phyloP scores from a whole-genome alignment of 1,139 yeast species.

The Pichia cactophila region DNA sequence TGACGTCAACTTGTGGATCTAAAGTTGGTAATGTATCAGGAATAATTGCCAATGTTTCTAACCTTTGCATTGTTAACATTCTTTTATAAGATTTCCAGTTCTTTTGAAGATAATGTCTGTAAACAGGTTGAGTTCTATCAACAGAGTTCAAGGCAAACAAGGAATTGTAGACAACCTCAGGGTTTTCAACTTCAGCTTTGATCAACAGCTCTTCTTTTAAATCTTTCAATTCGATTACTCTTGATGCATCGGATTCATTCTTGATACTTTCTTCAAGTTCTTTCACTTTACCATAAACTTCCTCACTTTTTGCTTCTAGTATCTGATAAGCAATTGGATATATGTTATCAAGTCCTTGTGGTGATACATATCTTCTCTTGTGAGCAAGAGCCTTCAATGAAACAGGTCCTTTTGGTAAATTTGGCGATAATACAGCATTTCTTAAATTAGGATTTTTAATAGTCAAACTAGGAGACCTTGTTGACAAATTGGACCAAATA shows the following conservation, averaged over 20 bases:
- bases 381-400: constrained; percentile 38
- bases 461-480: constrained; percentile 36
- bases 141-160: constrained; percentile 38
- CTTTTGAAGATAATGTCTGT: constrained; percentile 56
- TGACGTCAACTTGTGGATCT: constrained; percentile 73
- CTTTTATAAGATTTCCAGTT: constrained; percentile 67
- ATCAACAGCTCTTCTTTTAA: constrained; percentile 28
- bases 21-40: constrained; percentile 93
- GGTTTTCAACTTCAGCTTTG: constrained; percentile 63
- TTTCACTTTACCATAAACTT: constrained; percentile 27
- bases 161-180: constrained; percentile 72
- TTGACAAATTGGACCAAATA: constrained; percentile 42
- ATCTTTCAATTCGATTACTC: constrained; percentile 11
- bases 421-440: constrained; percentile 32
- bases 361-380: constrained; percentile 52
- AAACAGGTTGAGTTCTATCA: constrained; percentile 73
- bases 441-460: constrained; percentile 30
- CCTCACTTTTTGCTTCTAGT: constrained; percentile 41
- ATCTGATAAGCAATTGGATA: constrained; percentile 61
- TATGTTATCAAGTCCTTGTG: constrained; percentile 61
- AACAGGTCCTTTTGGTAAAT: constrained; percentile 39
- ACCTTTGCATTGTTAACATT: constrained; percentile 77
- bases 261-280: constrained; percentile 19
- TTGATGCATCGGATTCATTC: not conserved
- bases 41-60: constrained; percentile 76